A percentile compares a stretch with the other conserved stretches of the same genome.
Conservation (phyloP, 208 protist species). For the Acanthamoeba triangularis region DNA sequence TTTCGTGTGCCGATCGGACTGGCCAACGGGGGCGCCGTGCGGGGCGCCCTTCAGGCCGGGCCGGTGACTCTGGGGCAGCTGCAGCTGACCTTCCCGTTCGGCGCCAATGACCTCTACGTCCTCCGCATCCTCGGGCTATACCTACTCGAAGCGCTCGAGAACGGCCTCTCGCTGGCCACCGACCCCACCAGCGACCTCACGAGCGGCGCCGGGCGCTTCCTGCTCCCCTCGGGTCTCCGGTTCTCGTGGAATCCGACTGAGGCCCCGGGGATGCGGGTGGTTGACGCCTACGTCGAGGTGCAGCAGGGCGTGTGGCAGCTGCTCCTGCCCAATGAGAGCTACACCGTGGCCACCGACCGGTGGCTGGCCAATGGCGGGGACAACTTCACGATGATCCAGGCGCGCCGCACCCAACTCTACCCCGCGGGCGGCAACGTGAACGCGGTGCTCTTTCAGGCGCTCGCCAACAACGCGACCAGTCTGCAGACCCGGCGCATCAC, state of each 20-base stretch:
- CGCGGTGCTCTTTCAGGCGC: background rate
- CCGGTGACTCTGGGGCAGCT: slow-evolving; percentile 14
- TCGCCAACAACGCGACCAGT: background rate
- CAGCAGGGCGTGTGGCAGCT: background rate
- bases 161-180: slow-evolving; percentile 24
- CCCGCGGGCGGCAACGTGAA: slow-evolving; percentile 1
- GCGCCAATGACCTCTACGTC: background rate
- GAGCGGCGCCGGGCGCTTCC: background rate
- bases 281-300: slow-evolving; percentile 40
- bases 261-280: slow-evolving; percentile 4
- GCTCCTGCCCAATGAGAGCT: background rate
- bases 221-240: slow-evolving; percentile 21
- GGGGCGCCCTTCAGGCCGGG: background rate
- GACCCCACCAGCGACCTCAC: slow-evolving; percentile 7
- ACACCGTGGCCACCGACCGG: background rate
- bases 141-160: slow-evolving; percentile 25
- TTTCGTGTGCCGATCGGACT: background rate
- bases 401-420: background rate
- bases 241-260: slow-evolving; percentile 52
- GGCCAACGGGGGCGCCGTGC: background rate
- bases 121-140: background rate
- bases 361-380: slow-evolving; percentile 17
- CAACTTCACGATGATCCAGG: slow-evolving; percentile 17
- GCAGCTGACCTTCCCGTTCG: slow-evolving; percentile 1
- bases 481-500: background rate